These are phyloP conservation scores for Geotrichum phurueaensis DNA, from an alignment of 1,139 yeast species.

Conservation along the genomic window DNA sequence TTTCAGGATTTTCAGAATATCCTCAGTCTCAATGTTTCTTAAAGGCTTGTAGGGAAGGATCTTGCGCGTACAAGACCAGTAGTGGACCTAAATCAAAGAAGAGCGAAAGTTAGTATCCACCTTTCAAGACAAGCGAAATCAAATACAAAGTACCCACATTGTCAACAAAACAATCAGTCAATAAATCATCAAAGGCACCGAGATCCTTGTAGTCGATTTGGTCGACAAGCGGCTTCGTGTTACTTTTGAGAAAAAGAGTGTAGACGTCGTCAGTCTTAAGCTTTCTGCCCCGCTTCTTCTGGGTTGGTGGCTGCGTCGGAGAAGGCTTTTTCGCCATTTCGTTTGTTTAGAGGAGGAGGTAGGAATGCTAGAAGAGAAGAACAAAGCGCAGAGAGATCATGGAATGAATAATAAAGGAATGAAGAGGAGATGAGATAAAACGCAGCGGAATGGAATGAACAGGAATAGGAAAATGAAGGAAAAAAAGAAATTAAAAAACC, in stretches of 20 bases:
- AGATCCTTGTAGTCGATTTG: slow-evolving; percentile 40
- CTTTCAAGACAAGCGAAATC: not conserved
- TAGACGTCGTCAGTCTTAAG: slow-evolving; percentile 11
- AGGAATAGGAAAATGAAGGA: not conserved
- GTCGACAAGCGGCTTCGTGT: slow-evolving; percentile 15
- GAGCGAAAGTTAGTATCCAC: not conserved
- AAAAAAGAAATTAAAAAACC: not conserved
- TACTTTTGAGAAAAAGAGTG: slow-evolving; percentile 15
- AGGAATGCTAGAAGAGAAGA: not conserved
- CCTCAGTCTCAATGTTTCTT: slow-evolving; percentile 25
- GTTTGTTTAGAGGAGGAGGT: slow-evolving; percentile 11
- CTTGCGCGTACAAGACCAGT: slow-evolving; percentile 37
- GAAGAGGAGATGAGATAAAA: not conserved
- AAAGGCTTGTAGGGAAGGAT: slow-evolving; percentile 31
- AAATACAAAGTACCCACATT: slow-evolving; percentile 19
- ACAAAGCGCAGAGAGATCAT: not conserved
- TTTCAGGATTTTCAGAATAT: slow-evolving; percentile 24
- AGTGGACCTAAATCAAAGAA: slow-evolving; percentile 8
- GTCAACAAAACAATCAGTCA: slow-evolving; percentile 38
- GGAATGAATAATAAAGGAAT: not conserved
- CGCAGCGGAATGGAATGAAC: not conserved
- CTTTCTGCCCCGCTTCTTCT: slow-evolving; percentile 10
- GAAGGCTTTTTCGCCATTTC: not conserved
- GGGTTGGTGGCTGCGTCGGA: slow-evolving; percentile 8
- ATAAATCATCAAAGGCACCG: slow-evolving; percentile 47